Conservation (phyloP, 192 early-diverging fungal genomes). For the Diversispora eburnea region DNA sequence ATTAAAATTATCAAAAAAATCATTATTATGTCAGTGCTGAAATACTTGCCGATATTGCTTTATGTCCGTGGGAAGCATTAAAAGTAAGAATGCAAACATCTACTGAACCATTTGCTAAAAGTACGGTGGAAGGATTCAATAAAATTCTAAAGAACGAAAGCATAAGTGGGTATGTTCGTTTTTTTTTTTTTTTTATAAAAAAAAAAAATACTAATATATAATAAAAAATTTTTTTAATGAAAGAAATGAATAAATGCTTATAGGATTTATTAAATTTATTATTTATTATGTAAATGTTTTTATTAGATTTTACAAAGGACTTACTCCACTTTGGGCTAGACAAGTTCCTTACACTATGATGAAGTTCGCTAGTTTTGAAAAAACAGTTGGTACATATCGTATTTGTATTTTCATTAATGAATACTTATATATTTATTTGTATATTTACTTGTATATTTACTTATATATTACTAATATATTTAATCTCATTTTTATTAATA, state of each 20-base stretch:
- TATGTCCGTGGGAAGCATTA: constrained; percentile 84
- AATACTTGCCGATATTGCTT: constrained; percentile 75
- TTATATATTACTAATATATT: not conserved
- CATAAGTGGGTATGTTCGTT: constrained; percentile 45
- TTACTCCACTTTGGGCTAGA: constrained; percentile 71
- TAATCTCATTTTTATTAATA: not conserved
- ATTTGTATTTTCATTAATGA: not conserved
- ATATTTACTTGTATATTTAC: not conserved
- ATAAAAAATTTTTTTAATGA: too few species aligned
- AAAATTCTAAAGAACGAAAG: constrained; percentile 61
- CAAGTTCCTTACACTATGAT: constrained; percentile 86
- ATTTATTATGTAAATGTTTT: not conserved
- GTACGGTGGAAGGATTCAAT: constrained; percentile 58
- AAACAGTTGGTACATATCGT: constrained; percentile 41
- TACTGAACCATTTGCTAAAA: constrained; percentile 67
- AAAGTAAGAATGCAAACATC: constrained; percentile 88
- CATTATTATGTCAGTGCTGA: constrained; percentile 58
- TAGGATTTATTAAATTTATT: not conserved
- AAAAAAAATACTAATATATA: not conserved
- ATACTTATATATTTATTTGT: not conserved
- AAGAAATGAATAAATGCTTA: too few species aligned
- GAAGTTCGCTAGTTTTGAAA: constrained; percentile 85
- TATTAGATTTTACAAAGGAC: constrained; percentile 57
- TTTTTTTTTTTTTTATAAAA: constrained; percentile 41
- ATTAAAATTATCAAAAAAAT: not conserved